Evolutionary conservation across 1,139 yeast genomes (phyloP).

Genomic region (Suhomyces bolitotheri): DNA sequence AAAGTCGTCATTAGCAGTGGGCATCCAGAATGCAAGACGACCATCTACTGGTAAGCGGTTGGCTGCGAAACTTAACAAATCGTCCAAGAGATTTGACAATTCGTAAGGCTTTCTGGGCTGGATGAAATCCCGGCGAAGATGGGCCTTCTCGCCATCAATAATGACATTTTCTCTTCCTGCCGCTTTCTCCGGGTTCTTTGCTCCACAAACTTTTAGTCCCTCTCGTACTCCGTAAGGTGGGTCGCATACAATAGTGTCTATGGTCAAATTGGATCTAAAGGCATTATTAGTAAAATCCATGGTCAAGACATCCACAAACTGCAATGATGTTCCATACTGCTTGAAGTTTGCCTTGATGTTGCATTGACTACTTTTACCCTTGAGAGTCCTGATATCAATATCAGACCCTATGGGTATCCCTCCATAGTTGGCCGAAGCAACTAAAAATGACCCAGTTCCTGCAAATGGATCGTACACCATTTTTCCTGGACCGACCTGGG

Average conservation of each 20-base stretch:
- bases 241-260: constrained; percentile 89
- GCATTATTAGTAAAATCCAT: constrained; percentile 97
- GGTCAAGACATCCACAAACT: constrained; percentile 73
- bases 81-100: constrained; percentile 72
- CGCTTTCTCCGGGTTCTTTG: constrained; percentile 57
- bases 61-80: constrained; percentile 72
- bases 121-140: constrained; percentile 75
- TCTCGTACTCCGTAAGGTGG: constrained; percentile 99
- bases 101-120: constrained; percentile 93
- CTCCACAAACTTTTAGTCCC: constrained; percentile 90
- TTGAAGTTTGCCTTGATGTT: constrained; percentile 68
- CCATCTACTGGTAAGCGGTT: constrained; percentile 71
- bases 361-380: constrained; percentile 60
- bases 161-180: constrained; percentile 68
- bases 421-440: constrained; percentile 86
- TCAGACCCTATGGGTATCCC: constrained; percentile 85
- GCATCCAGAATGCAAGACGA: constrained; percentile 95
- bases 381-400: constrained; percentile 80
- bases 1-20: constrained; percentile 89
- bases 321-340: constrained; percentile 62
- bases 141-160: constrained; percentile 79
- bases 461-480: constrained; percentile 91
- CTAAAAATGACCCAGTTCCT: constrained; percentile 94
- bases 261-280: constrained; percentile 56
- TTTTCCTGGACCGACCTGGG: constrained; percentile 65